Base-by-base conservation (phyloP, 2,329 filamentous ascomycete species). In the Plectosphaerella plurivora region DNA sequence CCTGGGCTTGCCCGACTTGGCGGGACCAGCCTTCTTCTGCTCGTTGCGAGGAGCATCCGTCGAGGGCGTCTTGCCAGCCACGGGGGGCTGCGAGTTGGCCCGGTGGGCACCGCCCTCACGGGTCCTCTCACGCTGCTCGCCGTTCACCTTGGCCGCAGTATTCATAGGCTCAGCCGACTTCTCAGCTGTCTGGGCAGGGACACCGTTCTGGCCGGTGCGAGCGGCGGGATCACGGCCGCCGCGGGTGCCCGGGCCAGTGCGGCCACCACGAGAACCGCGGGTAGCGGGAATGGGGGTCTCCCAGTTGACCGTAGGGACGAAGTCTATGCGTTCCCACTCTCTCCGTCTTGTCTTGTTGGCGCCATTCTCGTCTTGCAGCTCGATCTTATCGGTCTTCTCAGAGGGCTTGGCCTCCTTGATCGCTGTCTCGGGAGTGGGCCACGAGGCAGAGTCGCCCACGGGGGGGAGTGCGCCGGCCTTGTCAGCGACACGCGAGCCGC, bases 401-500 rank as follows among this genome's bases (percentile, higher is more conserved):
- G 83, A 76, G 2, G 77, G 71, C 68, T 90, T 91, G 63, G 86
- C 86, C 71, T 94, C 91, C 57, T 78, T 74, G 45, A 70, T 69
- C 48, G 86, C 84, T 50, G 87, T 83, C 60, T 96, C 90, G 1
- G 91, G 91, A 3, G 93, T 97, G 15, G 94, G 94, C 94, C 94
- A 99, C 18, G 85, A 85, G 50, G 83, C 75, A 48, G 89, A 79
- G 68, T 97, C 92, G 53, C 82, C 84, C 46, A 90, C 87, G 2
- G 89, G 79, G 24, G 89, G 89, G 5, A 75, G 65, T 3, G 70
- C 56, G 22, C 69, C 71, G 14, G 61, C 73, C 57, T 73, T 79
- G 18, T 79, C 77, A 3, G 65, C 61, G 16, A 63, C 57, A 54
- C 78, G 73, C 51, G 69, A 70, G 9, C 77, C 78, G 46, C 79